These are phyloP conservation scores for Lumnitzera racemosa DNA, from an alignment of 345 rosid species.

Conservation along the genomic window DNA sequence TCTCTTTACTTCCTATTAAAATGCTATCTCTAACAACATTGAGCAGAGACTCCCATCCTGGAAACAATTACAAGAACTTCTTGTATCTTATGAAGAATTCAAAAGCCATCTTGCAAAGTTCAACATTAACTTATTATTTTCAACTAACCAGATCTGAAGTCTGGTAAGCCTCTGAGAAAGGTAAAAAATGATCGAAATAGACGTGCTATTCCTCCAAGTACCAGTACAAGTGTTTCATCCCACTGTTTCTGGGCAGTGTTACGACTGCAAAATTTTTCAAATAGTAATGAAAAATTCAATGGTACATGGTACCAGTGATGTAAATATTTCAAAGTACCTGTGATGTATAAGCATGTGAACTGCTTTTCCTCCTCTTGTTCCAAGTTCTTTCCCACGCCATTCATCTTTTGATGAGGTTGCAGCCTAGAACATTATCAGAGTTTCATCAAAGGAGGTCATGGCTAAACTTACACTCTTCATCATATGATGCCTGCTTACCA, in stretches of 20 bases:
- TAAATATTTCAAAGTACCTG: slow-evolving; percentile 35
- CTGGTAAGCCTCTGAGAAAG: slow-evolving; percentile 58
- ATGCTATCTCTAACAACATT: slow-evolving; percentile 65
- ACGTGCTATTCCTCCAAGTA: slow-evolving; percentile 92
- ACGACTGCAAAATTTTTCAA: slow-evolving; percentile 52
- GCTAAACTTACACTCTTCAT: not conserved
- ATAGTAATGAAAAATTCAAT: not conserved
- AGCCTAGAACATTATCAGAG: slow-evolving; percentile 42
- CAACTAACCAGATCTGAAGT: slow-evolving; percentile 81
- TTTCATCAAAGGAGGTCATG: not conserved
- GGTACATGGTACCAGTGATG: not conserved
- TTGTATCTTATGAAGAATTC: not conserved
- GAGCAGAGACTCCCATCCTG: slow-evolving; percentile 96
- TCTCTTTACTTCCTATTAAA: slow-evolving; percentile 86
- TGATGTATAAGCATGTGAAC: slow-evolving; percentile 99
- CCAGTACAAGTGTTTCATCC: slow-evolving; percentile 97
- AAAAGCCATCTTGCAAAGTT: too few relatives aligned
- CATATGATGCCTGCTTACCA: slow-evolving; percentile 35
- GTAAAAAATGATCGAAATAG: slow-evolving; percentile 90
- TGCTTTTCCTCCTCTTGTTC: slow-evolving; percentile 91
- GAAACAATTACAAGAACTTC: slow-evolving; percentile 3
- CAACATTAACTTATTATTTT: not conserved
- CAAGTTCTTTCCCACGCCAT: slow-evolving; percentile 97
- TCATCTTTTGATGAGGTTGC: slow-evolving; percentile 98
- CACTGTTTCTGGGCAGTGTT: slow-evolving; percentile 98